phyloP scores from a whole-genome alignment of 148 eudicot species.

The Limonium bicolor region DNA sequence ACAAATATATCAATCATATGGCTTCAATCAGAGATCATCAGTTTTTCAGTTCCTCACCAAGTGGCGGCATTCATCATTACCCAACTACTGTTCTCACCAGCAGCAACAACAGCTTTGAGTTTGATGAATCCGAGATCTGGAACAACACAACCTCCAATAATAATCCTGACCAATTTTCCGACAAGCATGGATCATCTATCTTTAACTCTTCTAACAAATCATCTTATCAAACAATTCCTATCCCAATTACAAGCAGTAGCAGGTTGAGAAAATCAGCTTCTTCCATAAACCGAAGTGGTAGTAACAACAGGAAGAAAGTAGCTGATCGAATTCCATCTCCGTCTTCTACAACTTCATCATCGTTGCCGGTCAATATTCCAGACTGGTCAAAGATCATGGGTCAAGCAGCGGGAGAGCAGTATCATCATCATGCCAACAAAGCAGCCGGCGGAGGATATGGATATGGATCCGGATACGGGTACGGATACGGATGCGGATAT shows the following conservation, averaged over 20 bases:
- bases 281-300: constrained; percentile 1
- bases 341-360: constrained; percentile 13
- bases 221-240: not conserved
- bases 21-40: too few relatives aligned
- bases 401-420: not conserved
- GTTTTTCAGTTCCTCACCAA: too few relatives aligned
- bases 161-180: too few relatives aligned
- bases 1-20: too few relatives aligned
- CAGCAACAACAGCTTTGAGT: constrained; percentile 18
- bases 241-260: constrained; percentile 1
- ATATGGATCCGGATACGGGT: not conserved
- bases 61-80: too few relatives aligned
- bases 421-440: too few relatives aligned
- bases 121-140: constrained; percentile 41
- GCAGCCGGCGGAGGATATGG: not conserved
- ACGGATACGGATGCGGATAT: constrained; percentile 3
- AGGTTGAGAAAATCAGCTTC: too few relatives aligned
- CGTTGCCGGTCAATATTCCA: constrained; percentile 16
- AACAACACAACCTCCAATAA: too few relatives aligned
- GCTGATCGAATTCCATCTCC: not conserved
- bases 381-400: constrained; percentile 12
- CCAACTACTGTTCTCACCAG: not conserved
- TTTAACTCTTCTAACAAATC: not conserved
- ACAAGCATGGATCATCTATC: not conserved
- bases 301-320: not conserved